Conservation (phyloP, 2,329 filamentous ascomycete species). For the Lachnellula willkommii region DNA sequence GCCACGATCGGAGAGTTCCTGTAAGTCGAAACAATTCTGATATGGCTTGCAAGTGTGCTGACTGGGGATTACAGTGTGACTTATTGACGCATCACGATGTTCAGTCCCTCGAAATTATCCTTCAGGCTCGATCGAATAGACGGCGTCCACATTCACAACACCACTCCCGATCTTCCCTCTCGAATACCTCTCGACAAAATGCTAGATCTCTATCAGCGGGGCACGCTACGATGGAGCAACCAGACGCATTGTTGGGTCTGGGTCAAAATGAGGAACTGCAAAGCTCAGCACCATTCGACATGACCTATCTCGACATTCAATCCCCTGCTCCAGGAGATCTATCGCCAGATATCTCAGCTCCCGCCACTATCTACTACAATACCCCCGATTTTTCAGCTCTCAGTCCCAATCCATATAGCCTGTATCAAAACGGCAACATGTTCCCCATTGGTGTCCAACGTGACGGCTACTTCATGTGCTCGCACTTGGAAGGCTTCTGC, state of each 20-base stretch:
- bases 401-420: slow-evolving; percentile 14
- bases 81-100: slow-evolving; percentile 27
- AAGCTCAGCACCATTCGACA: neutral
- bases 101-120: slow-evolving; percentile 17
- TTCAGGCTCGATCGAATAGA: slow-evolving; percentile 2
- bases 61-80: slow-evolving; percentile 20
- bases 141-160: slow-evolving; percentile 1
- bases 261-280: slow-evolving; percentile 15
- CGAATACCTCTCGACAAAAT: slow-evolving; percentile 11
- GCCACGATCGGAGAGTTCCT: slow-evolving; percentile 19
- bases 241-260: slow-evolving; percentile 19
- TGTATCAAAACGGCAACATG: slow-evolving; percentile 19
- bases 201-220: slow-evolving; percentile 2
- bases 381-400: slow-evolving; percentile 1
- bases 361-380: slow-evolving; percentile 1
- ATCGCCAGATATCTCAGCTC: slow-evolving; percentile 7
- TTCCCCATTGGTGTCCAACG: slow-evolving; percentile 20
- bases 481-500: slow-evolving; percentile 19
- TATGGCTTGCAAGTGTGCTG: neutral
- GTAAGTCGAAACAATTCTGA: slow-evolving; percentile 7
- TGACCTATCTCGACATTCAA: slow-evolving; percentile 6
- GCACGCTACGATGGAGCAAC: slow-evolving; percentile 9
- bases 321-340: slow-evolving; percentile 13
- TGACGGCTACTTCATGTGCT: slow-evolving; percentile 13
- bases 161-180: slow-evolving; percentile 6